These are phyloP conservation scores for Lolium perenne DNA, from an alignment of 176 grass and related monocot species.

Conservation along the genomic window DNA sequence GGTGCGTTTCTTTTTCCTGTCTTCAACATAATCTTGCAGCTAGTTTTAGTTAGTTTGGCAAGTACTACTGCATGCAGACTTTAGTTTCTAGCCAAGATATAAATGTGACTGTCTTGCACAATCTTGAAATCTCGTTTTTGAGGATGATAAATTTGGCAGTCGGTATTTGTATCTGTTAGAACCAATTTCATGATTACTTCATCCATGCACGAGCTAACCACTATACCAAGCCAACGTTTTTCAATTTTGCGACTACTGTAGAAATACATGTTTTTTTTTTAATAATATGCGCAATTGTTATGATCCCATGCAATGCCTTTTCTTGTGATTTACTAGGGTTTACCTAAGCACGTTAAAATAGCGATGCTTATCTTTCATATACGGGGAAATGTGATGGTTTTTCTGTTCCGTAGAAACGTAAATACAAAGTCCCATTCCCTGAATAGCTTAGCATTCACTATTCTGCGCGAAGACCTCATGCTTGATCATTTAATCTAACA, in stretches of 20 bases:
- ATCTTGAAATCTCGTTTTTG: neutral
- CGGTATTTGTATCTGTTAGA: neutral
- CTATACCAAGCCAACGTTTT: too few relatives aligned
- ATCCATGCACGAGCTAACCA: too few relatives aligned
- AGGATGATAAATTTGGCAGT: neutral
- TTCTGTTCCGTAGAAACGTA: neutral
- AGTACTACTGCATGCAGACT: neutral
- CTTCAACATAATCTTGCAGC: neutral
- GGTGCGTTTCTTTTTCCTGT: slow-evolving; percentile 52
- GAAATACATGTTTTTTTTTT: neutral
- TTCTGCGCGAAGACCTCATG: neutral
- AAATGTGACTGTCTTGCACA: neutral
- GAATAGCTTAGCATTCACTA: neutral
- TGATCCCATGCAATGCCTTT: neutral
- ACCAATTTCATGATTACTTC: neutral
- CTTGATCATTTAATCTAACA: neutral
- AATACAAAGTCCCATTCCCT: neutral
- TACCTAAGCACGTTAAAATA: neutral
- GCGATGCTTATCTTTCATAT: neutral
- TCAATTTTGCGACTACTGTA: too few relatives aligned
- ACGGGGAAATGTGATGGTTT: neutral
- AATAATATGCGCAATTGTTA: neutral
- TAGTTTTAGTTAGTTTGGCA: neutral
- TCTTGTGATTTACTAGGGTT: neutral
- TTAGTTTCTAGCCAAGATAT: neutral